Evolutionary conservation across 768 basidiomycete species (phyloP).

Genomic region (Postia placenta): DNA sequence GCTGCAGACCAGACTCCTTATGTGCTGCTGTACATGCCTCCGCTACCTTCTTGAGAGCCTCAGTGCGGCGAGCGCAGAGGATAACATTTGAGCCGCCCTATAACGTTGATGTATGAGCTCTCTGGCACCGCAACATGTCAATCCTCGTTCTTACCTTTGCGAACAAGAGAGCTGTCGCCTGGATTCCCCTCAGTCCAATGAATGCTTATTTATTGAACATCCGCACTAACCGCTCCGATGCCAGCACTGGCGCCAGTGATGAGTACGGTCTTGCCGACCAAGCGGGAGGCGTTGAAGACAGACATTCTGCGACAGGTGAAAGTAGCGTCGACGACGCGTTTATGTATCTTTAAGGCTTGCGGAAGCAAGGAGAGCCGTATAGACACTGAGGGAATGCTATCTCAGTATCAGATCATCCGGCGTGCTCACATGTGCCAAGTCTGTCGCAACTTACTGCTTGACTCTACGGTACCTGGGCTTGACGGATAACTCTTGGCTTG

Average conservation of each 20-base stretch:
- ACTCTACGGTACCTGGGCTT: too few species aligned
- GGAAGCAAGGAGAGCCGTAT: slow-evolving; percentile 16
- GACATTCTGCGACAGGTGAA: slow-evolving; percentile 44
- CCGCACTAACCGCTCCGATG: slow-evolving; percentile 71
- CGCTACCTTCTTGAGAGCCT: slow-evolving; percentile 65
- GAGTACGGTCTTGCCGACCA: slow-evolving; percentile 81
- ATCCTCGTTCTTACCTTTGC: slow-evolving; percentile 59
- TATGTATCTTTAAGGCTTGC: slow-evolving; percentile 11
- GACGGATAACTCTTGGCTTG: too few species aligned
- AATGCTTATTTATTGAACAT: background rate
- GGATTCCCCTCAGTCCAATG: slow-evolving; percentile 5
- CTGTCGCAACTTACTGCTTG: background rate
- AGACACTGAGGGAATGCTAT: slow-evolving; percentile 15
- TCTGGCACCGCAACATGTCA: background rate
- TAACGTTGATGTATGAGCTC: background rate
- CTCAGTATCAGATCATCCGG: slow-evolving; percentile 14
- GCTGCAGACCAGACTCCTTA: slow-evolving; percentile 60
- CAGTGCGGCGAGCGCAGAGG: slow-evolving; percentile 71
- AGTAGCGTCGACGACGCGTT: slow-evolving; percentile 7
- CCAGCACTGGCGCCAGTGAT: slow-evolving; percentile 88
- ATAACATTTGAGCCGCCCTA: slow-evolving; percentile 87
- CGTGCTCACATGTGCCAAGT: background rate
- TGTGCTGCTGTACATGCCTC: slow-evolving; percentile 65
- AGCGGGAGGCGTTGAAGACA: slow-evolving; percentile 72
- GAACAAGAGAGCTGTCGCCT: slow-evolving; percentile 87